Base-by-base conservation (phyloP, 176 grass and related monocot genomes). In the Ampelocalamus luodianensis region DNA sequence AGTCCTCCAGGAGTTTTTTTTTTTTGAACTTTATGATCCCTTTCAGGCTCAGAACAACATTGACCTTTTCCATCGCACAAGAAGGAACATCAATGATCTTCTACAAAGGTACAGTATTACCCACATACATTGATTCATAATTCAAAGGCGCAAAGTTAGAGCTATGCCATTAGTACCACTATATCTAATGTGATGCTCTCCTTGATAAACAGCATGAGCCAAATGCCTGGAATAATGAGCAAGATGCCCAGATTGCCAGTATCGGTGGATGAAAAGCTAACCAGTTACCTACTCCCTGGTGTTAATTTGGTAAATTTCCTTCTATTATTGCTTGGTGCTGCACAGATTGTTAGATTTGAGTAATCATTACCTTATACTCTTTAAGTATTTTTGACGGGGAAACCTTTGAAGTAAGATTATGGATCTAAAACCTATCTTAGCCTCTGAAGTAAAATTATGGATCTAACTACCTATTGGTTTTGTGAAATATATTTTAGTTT, bases 151-250 rank as follows among this genome's bases (percentile, higher is more conserved):
- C 24, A n/a, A 16, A 82, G 14, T 32, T 29, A 5, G 71, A 16
- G 36, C 37, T 87, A 11, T 85, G 61, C 4, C 23, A 83, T 43
- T 44, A 71, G 24, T 64, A 24, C 43, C 48, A 62, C 26, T 67
- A 44, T 79, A n/a, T 81, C 77, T 86, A 54, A 90, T 56, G 56
- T 66, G 64, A 78, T 74, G 22, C 75, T 75, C 2, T 65, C 56
- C 39, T 82, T 61, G 45, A 54, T 89, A 24, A 85, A 87, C 86
- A 99, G 97, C 82, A 99, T 96, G 90, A 96, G 40, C 77, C 92
- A 89, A 85, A 92, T 91, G 80, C 93, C 93, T 76, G 92, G 92
- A 85, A 95, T 90, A 83, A 96, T 96, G 93, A 91, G 88, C 79
- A 90, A 81, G 74, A 99, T 99, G 97, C 97, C 97, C 44, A 83